These are phyloP conservation scores for Candida qinlingensis DNA, from an alignment of 805 yeast genomes.

Conservation along the genomic window DNA sequence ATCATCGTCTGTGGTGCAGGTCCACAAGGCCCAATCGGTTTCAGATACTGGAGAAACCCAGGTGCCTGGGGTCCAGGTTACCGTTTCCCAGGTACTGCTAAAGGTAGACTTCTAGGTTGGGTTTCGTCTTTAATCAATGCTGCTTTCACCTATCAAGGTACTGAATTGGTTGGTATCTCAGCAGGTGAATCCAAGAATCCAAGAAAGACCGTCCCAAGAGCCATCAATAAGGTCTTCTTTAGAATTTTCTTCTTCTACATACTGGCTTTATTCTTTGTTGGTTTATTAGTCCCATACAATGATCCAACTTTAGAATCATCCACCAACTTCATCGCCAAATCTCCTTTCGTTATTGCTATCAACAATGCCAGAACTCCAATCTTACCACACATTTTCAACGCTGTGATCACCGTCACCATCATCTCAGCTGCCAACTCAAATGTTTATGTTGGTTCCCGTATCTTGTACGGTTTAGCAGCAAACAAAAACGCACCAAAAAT, in stretches of 20 bases:
- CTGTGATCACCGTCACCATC: constrained; percentile 58
- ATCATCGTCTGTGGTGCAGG: constrained; percentile 77
- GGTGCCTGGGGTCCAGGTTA: constrained; percentile 72
- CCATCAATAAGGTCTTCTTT: constrained; percentile 62
- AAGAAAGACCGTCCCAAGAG: constrained; percentile 43
- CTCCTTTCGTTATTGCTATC: constrained; percentile 74
- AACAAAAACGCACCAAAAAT: constrained; percentile 53
- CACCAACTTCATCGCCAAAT: constrained; percentile 42
- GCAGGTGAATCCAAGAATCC: constrained; percentile 74
- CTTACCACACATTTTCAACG: constrained; percentile 67
- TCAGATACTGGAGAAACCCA: constrained; percentile 77
- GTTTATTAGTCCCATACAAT: constrained; percentile 59
- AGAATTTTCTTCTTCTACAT: constrained; percentile 66
- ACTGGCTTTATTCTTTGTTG: constrained; percentile 59
- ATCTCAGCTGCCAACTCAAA: constrained; percentile 77
- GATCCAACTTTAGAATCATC: constrained; percentile 45
- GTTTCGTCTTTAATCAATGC: constrained; percentile 64
- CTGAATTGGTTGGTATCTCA: constrained; percentile 69
- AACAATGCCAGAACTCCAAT: constrained; percentile 60
- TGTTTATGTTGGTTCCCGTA: constrained; percentile 67
- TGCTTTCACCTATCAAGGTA: constrained; percentile 76
- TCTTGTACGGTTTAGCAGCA: constrained; percentile 57
- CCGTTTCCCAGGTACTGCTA: constrained; percentile 39
- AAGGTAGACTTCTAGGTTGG: constrained; percentile 66
- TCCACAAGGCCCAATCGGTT: constrained; percentile 63